Evolutionary conservation across 345 rosid genomes (phyloP), one percentile per base, ranked within the genome.

Genomic region (Gossypium rotundifolium): DNA sequence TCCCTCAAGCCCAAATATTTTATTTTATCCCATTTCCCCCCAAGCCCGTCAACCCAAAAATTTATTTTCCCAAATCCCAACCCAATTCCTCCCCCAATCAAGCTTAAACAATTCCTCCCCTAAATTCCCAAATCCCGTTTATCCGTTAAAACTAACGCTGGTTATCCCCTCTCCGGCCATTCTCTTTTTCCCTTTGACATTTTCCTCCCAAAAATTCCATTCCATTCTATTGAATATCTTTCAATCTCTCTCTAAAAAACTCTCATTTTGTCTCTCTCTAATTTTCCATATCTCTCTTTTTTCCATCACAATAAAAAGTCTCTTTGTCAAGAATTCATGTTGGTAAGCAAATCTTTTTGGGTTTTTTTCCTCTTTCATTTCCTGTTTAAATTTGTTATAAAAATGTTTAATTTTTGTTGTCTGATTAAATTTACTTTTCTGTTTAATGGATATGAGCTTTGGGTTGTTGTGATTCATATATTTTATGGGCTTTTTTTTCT

Each of bases 321-420:
- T 72, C 70, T 62, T 48, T 33, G 7, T 54, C 13, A 45, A 48
- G 76, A 79, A 81, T 84, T 84, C 87, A 88, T 87, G 93, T 81
- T 89, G 89, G 93, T 88, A 87, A 73, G 92, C 74, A 11, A 33
- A 65, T 62, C 74, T 46, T 76, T n/a, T 67, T 17, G 29, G 29
- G 4, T 14, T 8, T n/a, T n/a, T 14, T 16, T 65, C n/a, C 0
- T 14, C 72, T 58, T 57, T 10, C 49, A 59, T n/a, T 75, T 22
- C 4, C 14, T 12, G 29, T 23, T 59, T 1, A 22, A 11, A 11
- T 59, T 12, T 57, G 2, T 22, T 58, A 1, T 23, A 59, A 59
- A 58, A 59, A 29, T 2, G 63, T 59, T 59, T 58, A 23, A 5
- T 9, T 58, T 58, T 58, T 4, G 38, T 51, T 75, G 23, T 49